Evolutionary conservation across 345 rosid genomes (phyloP).

Genomic region (Jatropha curcas): DNA sequence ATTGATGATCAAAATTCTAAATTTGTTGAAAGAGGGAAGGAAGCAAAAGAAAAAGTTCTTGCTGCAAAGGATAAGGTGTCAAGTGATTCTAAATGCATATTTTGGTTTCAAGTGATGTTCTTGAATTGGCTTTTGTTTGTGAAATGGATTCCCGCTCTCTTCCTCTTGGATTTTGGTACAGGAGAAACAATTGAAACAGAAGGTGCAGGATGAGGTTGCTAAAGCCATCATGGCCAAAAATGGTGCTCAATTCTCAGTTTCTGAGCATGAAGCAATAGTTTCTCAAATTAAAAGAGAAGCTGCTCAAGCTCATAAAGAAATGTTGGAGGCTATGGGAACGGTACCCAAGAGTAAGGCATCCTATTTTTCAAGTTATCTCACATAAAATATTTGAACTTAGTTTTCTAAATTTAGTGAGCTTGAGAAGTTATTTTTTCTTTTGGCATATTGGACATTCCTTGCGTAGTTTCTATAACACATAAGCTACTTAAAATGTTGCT

Average conservation of each 20-base stretch:
- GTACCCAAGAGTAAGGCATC: conserved; percentile 41
- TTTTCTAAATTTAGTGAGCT: not conserved
- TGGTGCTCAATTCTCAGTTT: conserved; percentile 45
- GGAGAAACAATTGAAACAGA: conserved; percentile 61
- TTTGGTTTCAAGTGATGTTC: conserved; percentile 4
- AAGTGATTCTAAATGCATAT: not conserved
- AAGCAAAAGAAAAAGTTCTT: conserved; percentile 49
- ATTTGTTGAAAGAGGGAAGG: conserved; percentile 43
- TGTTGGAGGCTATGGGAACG: conserved; percentile 39
- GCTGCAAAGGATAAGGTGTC: conserved; percentile 68
- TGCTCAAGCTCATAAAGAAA: conserved; percentile 50
- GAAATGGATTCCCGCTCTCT: not conserved
- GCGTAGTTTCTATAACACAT: not conserved
- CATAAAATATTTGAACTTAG: not conserved
- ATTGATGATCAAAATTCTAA: conserved; percentile 55
- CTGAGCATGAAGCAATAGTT: conserved; percentile 50
- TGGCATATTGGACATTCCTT: not conserved
- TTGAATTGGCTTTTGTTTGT: not conserved
- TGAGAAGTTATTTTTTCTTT: not conserved
- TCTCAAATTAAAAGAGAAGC: conserved; percentile 51
- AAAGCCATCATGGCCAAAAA: conserved; percentile 48
- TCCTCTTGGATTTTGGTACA: conserved; percentile 19
- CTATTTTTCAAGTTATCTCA: not conserved
- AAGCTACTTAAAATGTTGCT: not conserved
- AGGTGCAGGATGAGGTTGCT: conserved; percentile 56